These are phyloP conservation scores for Aureobasidium sp. DNA, from an alignment of 2,329 filamentous ascomycete genomes.

Conservation along the genomic window DNA sequence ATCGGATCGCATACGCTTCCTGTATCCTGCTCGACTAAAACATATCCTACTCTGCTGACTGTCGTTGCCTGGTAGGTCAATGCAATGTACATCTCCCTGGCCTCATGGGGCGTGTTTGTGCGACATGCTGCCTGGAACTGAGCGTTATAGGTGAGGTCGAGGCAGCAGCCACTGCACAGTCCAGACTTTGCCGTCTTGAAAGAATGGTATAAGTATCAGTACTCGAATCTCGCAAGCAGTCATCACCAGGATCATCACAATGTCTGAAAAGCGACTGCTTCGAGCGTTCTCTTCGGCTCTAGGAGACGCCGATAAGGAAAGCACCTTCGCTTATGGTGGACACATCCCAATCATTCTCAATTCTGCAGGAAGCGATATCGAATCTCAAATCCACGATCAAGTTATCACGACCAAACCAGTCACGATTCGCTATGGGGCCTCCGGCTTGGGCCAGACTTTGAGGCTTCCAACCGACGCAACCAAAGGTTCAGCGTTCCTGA, in stretches of 20 bases:
- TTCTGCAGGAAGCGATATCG: neutral
- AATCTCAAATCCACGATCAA: neutral
- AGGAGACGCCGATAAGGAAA: neutral
- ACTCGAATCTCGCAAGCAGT: no score
- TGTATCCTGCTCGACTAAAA: neutral
- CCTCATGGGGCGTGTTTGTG: neutral
- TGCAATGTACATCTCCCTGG: neutral
- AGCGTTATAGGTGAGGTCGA: neutral
- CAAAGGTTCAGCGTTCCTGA: neutral
- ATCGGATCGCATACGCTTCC: neutral
- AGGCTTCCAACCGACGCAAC: neutral
- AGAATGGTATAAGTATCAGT: neutral
- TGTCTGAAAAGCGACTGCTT: neutral
- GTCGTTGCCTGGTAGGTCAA: neutral
- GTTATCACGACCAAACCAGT: neutral
- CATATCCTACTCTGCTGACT: neutral
- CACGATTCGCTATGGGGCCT: slow-evolving; percentile 8
- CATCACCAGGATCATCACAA: neutral
- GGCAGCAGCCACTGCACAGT: neutral
- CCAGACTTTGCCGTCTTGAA: neutral
- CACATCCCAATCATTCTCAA: neutral
- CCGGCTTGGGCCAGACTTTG: neutral
- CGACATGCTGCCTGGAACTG: neutral
- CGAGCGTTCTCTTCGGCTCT: neutral
- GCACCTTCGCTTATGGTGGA: slow-evolving; percentile 10